Conservation (phyloP, 495 filamentous ascomycete genomes). For the Tuber umbilicatum region DNA sequence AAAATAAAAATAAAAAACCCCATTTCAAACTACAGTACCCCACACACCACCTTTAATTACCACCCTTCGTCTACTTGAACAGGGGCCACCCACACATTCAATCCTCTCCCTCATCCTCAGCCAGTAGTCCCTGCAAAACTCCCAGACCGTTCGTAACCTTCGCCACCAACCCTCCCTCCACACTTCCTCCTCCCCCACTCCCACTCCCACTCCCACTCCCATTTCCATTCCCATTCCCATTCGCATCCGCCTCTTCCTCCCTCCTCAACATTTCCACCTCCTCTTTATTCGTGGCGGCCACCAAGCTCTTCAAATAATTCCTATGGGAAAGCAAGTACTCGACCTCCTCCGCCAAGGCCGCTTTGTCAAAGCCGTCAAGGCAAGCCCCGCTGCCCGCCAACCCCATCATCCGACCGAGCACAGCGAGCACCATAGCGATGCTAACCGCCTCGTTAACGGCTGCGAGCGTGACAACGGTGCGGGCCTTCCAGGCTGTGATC, state of each 20-base stretch:
- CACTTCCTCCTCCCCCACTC: constrained; percentile 6
- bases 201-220: no score
- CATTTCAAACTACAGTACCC: not conserved
- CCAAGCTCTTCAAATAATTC: constrained; percentile 41
- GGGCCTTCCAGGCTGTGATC: constrained; percentile 29
- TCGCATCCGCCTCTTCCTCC: constrained; percentile 17
- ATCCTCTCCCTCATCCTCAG: constrained; percentile 36
- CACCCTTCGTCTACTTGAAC: not conserved
- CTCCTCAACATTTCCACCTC: constrained; percentile 39
- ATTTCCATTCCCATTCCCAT: constrained; percentile 2
- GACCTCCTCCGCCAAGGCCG: constrained; percentile 31
- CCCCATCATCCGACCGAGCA: constrained; percentile 33
- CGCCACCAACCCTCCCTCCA: constrained; percentile 34
- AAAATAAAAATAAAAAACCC: not conserved
- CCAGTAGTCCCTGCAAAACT: constrained; percentile 35
- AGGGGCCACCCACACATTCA: constrained; percentile 18
- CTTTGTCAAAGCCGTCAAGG: constrained; percentile 28
- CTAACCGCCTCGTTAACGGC: constrained; percentile 35
- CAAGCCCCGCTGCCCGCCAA: constrained; percentile 27
- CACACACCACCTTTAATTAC: not conserved
- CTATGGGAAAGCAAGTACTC: constrained; percentile 39
- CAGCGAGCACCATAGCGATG: constrained; percentile 39
- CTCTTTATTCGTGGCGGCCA: constrained; percentile 38
- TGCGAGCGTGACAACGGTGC: constrained; percentile 27
- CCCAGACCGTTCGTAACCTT: constrained; percentile 31